Evolutionary conservation across 345 rosid genomes (phyloP), one percentile per base, ranked within the genome.

Genomic region (Sonneratia alba): DNA sequence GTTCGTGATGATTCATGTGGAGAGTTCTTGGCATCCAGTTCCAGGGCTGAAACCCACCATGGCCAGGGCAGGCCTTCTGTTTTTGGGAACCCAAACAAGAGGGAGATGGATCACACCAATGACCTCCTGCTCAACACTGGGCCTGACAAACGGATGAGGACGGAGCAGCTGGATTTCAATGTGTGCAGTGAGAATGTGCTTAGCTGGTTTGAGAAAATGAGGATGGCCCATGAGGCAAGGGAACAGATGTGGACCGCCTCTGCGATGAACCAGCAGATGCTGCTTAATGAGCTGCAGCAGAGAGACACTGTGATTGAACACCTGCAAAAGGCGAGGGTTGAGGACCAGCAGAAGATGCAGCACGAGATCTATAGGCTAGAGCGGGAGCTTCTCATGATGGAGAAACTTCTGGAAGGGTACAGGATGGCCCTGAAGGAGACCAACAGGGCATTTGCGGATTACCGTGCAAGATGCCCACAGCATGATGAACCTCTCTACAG

Each of bases 401-500:
- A 69, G 57, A 82, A 82, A 74, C 85, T 92, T 36, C 55, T 87
- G 51, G 88, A 87, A 42, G 96, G 93, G 57, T 95, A 95, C 64
- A 89, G 87, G 76, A 91, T 80, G 87, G 89, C 87, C 57, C 79
- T 90, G 84, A 95, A 85, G 80, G 91, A 82, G 73, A 87, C 84
- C 1, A 81, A 81, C 49, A 79, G 79, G 76, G 82, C 87, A 71
- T 90, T 87, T 74, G 75, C 86, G 22, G 90, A 92, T 55, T 91
- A 92, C 66, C 84, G 91, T 74, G 84, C 85, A 22, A 83, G 77
- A 51, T 83, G 75, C 75, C 85, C 80, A 3, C 74, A 76, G 71
- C 85, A 82, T 57, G 90, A 84, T 71, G 88, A 84, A 56, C 88
- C 93, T 4, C 83, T 90, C 66, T 92, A 92, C 81, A 79, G 80